These are phyloP conservation scores for Fusarium sp. DNA, from an alignment of 2,329 filamentous ascomycete species.

Conservation along the genomic window DNA sequence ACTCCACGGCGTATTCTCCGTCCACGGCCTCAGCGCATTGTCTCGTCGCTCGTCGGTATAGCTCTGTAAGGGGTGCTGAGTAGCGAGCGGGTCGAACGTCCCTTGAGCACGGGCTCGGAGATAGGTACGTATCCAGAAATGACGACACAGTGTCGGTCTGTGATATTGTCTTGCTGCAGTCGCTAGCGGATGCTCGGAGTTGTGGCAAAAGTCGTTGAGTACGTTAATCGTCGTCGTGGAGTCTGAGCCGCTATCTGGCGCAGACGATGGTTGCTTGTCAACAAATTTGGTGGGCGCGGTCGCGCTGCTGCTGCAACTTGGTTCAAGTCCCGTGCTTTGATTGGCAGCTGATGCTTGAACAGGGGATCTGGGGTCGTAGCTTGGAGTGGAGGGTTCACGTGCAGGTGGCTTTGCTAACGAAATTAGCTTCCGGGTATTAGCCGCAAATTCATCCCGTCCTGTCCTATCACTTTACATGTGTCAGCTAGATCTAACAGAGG, in stretches of 20 bases:
- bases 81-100: constrained; percentile 33
- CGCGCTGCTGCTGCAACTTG: constrained; percentile 36
- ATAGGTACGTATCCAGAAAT: constrained; percentile 46
- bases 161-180: constrained; percentile 24
- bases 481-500: background rate
- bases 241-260: constrained; percentile 38
- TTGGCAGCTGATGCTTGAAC: constrained; percentile 49
- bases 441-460: constrained; percentile 27
- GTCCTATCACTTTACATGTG: background rate
- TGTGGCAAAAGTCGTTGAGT: constrained; percentile 6
- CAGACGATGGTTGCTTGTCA: constrained; percentile 49
- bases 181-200: constrained; percentile 15
- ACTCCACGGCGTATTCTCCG: constrained; percentile 39
- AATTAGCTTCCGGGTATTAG: constrained; percentile 43
- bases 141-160: constrained; percentile 45
- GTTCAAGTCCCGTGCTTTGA: constrained; percentile 48
- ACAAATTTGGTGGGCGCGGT: constrained; percentile 51
- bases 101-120: constrained; percentile 34
- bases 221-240: constrained; percentile 24
- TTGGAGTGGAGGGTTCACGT: constrained; percentile 46
- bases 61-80: constrained; percentile 28
- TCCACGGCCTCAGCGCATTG: constrained; percentile 46
- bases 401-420: constrained; percentile 33
- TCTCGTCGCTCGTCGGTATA: constrained; percentile 36
- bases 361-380: constrained; percentile 44